Percentiles rank a stretch among this genome's conserved stretches.
phyloP scores from a whole-genome alignment of 1,284 basidiomycete species.

The Sutorius eximius region DNA sequence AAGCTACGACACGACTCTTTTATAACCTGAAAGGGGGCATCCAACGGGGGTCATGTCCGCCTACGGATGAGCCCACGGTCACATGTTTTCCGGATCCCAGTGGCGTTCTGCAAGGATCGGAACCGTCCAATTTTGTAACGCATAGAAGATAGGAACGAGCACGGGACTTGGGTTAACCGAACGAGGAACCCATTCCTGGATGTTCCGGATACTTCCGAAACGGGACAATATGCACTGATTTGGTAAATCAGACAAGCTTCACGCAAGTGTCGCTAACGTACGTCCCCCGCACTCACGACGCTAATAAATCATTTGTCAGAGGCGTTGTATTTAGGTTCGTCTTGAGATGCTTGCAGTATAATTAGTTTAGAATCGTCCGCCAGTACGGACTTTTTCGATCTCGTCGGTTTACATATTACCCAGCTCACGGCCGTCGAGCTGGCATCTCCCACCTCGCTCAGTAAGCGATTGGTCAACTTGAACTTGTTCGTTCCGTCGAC shows the following conservation, averaged over 20 bases:
- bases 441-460: no score
- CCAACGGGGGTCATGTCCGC: not conserved
- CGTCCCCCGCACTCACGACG: not conserved
- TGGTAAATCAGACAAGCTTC: not conserved
- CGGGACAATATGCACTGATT: not conserved
- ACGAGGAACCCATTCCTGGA: no score
- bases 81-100: constrained; percentile 13
- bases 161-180: not conserved
- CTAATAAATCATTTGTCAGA: not conserved
- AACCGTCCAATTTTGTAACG: not conserved
- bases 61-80: not conserved
- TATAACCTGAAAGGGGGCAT: constrained; percentile 13
- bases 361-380: not conserved
- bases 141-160: not conserved
- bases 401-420: no score
- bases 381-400: no score
- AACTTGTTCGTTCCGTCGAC: not conserved
- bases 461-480: not conserved
- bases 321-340: no score
- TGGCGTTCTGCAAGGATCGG: not conserved
- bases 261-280: not conserved
- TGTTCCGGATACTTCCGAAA: no score
- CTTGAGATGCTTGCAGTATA: not conserved
- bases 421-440: no score
- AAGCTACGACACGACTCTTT: constrained; percentile 9